A percentile compares a stretch with the other conserved stretches of the same genome.
phyloP scores from a whole-genome alignment of 2,329 filamentous ascomycete species.

The Microcyclospora pomicola region DNA sequence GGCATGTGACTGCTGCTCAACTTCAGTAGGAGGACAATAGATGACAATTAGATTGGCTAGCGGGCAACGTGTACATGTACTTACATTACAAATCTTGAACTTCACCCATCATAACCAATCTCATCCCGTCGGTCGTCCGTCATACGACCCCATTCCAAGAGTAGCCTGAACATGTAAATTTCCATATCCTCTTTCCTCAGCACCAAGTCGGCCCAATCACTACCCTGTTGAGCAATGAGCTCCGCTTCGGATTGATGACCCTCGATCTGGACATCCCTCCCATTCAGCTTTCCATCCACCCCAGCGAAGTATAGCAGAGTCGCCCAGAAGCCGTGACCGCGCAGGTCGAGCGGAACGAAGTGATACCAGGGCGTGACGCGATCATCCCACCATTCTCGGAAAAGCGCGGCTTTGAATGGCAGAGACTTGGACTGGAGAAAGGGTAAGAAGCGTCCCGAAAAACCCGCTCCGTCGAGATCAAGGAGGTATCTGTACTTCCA shows the following conservation, averaged over 20 bases:
- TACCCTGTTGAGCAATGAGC: slow-evolving; percentile 53
- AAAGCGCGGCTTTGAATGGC: slow-evolving; percentile 58
- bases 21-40: too few relatives aligned
- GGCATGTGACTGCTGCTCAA: too few relatives aligned
- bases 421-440: slow-evolving; percentile 53
- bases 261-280: slow-evolving; percentile 35
- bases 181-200: slow-evolving; percentile 63
- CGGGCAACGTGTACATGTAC: too few relatives aligned
- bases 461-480: slow-evolving; percentile 54
- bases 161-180: slow-evolving; percentile 62
- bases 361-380: slow-evolving; percentile 64
- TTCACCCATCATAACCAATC: slow-evolving; percentile 21
- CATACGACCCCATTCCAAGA: slow-evolving; percentile 64
- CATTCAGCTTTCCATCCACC: slow-evolving; percentile 34
- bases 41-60: too few relatives aligned
- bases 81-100: too few relatives aligned
- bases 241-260: slow-evolving; percentile 40
- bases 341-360: slow-evolving; percentile 63
- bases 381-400: slow-evolving; percentile 67
- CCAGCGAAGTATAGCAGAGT: slow-evolving; percentile 63
- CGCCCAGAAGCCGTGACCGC: slow-evolving; percentile 60
- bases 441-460: slow-evolving; percentile 50
- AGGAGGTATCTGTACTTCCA: slow-evolving; percentile 58
- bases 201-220: slow-evolving; percentile 49
- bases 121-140: slow-evolving; percentile 46